Base-by-base conservation (phyloP, 2,329 filamentous ascomycete genomes). In the Cercospora sp. region DNA sequence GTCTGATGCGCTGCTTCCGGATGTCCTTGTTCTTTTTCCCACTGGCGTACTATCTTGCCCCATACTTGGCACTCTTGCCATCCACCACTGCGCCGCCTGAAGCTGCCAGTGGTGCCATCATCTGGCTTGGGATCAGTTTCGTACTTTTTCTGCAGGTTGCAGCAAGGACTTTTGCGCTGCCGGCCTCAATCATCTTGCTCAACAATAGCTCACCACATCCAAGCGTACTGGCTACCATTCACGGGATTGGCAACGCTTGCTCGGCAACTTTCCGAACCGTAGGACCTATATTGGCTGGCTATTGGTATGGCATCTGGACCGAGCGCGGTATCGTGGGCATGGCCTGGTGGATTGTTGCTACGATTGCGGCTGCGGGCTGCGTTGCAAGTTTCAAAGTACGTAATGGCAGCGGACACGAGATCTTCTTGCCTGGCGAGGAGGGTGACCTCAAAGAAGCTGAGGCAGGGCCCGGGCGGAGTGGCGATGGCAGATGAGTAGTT, bases 1-100 rank as follows among this genome's bases (percentile, higher is more conserved):
- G 91, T 37, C 90, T 90, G 1, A 80, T 93, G 63, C 82, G 83
- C 5, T 89, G 88, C 53, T 93, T 90, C 84, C 86, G 89, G 3
- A 79, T 85, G n/a, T 91, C 88, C 45, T 82, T 94, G 0, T 85
- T 89, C 51, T 85, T 90, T 61, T 94, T 93, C 70, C 90, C 91
- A 0, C 34, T 91, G 9, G 85, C 89, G 0, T 94, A 94, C 78
- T 81, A 88, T 9, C 76, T 90, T 9, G 85, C 90, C 43, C 92
- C 91, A 0, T 93, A 89, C 75, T 84, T 94, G 12, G 86, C 90
- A 1, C 79, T 93, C 32, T 83, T 93, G 1, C 91, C 89, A 0
- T 86, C 86, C 43, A 69, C 81, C 49, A 75, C 85, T 63, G 74
- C 79, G 1, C 71, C 82, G 0, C 79, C 82, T 1, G 81, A 83